These are phyloP conservation scores for Pythium chondricola DNA, from an alignment of 352 stramenopile genomes.

Conservation along the genomic window DNA sequence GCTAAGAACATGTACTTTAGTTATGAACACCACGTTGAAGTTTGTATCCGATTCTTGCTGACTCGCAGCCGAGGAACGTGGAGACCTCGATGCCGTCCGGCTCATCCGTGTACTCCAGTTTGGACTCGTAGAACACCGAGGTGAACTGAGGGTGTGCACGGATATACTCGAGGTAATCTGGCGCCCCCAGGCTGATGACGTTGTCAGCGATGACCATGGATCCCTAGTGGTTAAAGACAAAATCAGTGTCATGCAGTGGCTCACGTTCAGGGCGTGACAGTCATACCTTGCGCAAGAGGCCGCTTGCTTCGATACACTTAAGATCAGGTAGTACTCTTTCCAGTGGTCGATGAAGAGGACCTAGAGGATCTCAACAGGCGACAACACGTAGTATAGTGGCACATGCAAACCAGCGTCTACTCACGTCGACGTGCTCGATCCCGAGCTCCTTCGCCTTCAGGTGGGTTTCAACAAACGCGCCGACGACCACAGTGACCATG, in stretches of 20 bases:
- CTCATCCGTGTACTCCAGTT: conserved; percentile 30
- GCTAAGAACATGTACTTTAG: too few species aligned
- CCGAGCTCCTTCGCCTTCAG: conserved; percentile 10
- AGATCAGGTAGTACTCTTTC: conserved; percentile 31
- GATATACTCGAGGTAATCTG: conserved; percentile 37
- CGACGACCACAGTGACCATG: conserved; percentile 30
- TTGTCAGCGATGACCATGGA: conserved; percentile 37
- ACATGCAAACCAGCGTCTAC: neutral
- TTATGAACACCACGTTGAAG: too few species aligned
- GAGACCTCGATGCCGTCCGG: conserved; percentile 35
- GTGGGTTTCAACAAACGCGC: conserved; percentile 25
- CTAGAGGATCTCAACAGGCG: conserved; percentile 1
- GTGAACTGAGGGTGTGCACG: conserved; percentile 21
- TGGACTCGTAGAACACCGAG: conserved; percentile 31
- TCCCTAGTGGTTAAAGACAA: conserved; percentile 10
- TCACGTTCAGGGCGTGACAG: neutral
- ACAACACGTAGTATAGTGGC: neutral
- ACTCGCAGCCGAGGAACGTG: conserved; percentile 11
- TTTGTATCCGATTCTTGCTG: too few species aligned
- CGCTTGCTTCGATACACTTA: conserved; percentile 27
- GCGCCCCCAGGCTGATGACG: conserved; percentile 23
- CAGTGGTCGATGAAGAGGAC: conserved; percentile 40
- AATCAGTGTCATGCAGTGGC: neutral
- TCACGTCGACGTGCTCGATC: conserved; percentile 29
- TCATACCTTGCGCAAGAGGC: conserved; percentile 13